These are phyloP conservation scores for Podaxis carcinomalis DNA, from an alignment of 768 basidiomycete species.

Conservation along the genomic window DNA sequence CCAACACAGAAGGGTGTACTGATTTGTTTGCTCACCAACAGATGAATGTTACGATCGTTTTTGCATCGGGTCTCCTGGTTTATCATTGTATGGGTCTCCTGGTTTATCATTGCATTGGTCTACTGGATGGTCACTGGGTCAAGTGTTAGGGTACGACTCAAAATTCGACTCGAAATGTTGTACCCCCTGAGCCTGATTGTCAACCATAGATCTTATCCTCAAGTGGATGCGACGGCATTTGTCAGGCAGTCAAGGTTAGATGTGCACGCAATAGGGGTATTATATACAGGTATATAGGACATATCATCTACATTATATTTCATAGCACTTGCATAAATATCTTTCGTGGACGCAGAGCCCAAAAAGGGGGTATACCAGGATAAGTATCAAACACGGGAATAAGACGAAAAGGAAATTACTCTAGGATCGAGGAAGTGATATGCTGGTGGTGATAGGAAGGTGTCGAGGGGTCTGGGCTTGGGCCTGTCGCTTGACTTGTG, in stretches of 20 bases:
- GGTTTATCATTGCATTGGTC: too few species aligned
- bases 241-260: not conserved
- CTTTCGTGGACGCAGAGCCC: not conserved
- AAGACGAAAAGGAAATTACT: not conserved
- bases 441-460: not conserved
- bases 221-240: not conserved
- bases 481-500: slow-evolving; percentile 61
- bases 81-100: too few species aligned
- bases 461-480: slow-evolving; percentile 36
- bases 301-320: not conserved
- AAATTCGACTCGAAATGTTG: too few species aligned
- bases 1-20: too few species aligned
- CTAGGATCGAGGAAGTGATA: slow-evolving; percentile 7
- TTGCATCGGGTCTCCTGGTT: too few species aligned
- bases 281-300: not conserved
- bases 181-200: too few species aligned
- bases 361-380: not conserved
- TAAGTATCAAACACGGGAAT: not conserved
- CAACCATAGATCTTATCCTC: too few species aligned
- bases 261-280: not conserved
- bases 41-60: too few species aligned
- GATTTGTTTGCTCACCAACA: too few species aligned
- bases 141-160: too few species aligned
- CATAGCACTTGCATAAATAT: not conserved
- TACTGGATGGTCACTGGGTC: too few species aligned